Conservation (phyloP, 805 yeast species). For the Millerozyma miso region DNA sequence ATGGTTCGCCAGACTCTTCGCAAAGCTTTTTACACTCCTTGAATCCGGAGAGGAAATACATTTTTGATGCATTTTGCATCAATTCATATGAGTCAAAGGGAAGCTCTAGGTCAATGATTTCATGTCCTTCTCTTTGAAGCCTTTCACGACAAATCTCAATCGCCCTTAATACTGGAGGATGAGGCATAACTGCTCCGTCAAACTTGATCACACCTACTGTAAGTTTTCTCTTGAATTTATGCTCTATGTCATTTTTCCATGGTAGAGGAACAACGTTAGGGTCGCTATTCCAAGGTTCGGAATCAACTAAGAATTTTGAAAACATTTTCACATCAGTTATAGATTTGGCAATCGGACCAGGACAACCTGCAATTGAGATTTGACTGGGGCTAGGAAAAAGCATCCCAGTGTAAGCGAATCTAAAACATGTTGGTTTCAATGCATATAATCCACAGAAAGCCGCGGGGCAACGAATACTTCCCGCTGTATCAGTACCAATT, state of each 20-base stretch:
- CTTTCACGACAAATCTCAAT: slow-evolving; percentile 29
- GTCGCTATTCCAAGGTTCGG: slow-evolving; percentile 46
- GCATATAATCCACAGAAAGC: slow-evolving; percentile 38
- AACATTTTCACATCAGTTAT: slow-evolving; percentile 20
- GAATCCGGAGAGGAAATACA: slow-evolving; percentile 47
- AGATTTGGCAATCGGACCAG: background rate
- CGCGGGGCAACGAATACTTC: slow-evolving; percentile 48
- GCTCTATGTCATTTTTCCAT: slow-evolving; percentile 35
- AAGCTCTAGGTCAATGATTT: slow-evolving; percentile 43
- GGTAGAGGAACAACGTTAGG: slow-evolving; percentile 48
- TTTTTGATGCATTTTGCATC: slow-evolving; percentile 23
- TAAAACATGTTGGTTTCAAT: slow-evolving; percentile 34
- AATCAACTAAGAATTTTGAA: slow-evolving; percentile 30
- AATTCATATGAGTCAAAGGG: slow-evolving; percentile 35
- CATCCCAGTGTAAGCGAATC: slow-evolving; percentile 29
- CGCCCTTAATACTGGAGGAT: slow-evolving; percentile 53
- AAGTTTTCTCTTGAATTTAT: slow-evolving; percentile 24
- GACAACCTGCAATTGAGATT: slow-evolving; percentile 19
- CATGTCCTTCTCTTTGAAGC: slow-evolving; percentile 44
- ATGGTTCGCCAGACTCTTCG: slow-evolving; percentile 41
- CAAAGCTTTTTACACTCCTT: slow-evolving; percentile 29
- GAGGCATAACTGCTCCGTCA: slow-evolving; percentile 47
- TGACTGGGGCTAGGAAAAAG: slow-evolving; percentile 31
- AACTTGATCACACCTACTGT: slow-evolving; percentile 41
- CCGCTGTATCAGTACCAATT: slow-evolving; percentile 54